A percentile compares a stretch with the other conserved stretches of the same genome.
Conservation (phyloP, 2,329 filamentous ascomycete genomes). For the Albifimbria verrucaria region DNA sequence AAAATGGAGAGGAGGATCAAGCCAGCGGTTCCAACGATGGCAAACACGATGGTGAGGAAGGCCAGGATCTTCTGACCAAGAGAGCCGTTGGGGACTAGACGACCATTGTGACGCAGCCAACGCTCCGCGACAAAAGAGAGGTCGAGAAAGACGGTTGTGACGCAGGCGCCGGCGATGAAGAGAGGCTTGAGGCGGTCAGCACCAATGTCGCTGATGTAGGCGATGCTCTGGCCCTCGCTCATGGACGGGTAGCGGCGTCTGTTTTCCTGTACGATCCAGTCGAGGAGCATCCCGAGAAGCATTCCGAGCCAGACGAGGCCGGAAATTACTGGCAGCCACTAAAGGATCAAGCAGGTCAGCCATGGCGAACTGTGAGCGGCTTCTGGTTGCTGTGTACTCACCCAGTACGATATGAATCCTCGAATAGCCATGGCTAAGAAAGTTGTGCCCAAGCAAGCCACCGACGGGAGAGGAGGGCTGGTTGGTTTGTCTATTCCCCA, state of each 20-base stretch:
- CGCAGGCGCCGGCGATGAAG: constrained; percentile 68
- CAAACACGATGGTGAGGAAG: constrained; percentile 60
- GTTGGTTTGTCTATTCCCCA: too few species aligned
- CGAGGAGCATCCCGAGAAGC: constrained; percentile 66
- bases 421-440: constrained; percentile 27
- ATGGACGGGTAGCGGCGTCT: constrained; percentile 60
- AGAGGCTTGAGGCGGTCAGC: constrained; percentile 65
- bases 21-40: constrained; percentile 72
- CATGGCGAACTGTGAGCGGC: too few species aligned
- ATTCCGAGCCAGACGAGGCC: constrained; percentile 63
- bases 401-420: constrained; percentile 37
- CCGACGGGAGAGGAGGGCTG: too few species aligned
- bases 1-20: constrained; percentile 83
- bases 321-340: constrained; percentile 68
- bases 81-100: constrained; percentile 70
- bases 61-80: constrained; percentile 60
- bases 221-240: constrained; percentile 54
- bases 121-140: constrained; percentile 77
- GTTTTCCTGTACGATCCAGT: constrained; percentile 60
- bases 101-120: constrained; percentile 78
- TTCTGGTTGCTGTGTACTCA: too few species aligned
- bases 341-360: too few species aligned
- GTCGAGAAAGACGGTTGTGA: constrained; percentile 79
- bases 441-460: too few species aligned
- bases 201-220: constrained; percentile 70